phyloP scores from a whole-genome alignment of 2,329 filamentous ascomycete species.

The Arthrobotrys entomopaga region DNA sequence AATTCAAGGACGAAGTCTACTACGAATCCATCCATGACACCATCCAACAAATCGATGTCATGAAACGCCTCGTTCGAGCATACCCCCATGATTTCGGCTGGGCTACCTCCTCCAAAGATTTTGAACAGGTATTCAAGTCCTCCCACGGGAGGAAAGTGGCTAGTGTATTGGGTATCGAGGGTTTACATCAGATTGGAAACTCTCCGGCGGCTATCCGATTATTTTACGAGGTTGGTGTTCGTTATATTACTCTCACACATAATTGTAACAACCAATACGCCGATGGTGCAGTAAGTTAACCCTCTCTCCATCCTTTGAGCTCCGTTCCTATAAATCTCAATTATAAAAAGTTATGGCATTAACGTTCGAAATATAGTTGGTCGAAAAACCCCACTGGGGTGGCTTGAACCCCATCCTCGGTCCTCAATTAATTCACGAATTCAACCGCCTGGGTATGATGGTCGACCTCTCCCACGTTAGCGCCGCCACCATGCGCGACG shows the following conservation, averaged over 20 bases:
- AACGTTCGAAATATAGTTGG: constrained; percentile 55
- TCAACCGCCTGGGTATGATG: constrained; percentile 96
- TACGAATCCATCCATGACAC: constrained; percentile 71
- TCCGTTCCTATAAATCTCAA: constrained; percentile 60
- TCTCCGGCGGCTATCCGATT: constrained; percentile 77
- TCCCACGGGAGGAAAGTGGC: constrained; percentile 68
- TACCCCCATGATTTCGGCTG: constrained; percentile 77
- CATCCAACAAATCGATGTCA: constrained; percentile 78
- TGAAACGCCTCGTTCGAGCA: constrained; percentile 70
- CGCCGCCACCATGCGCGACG: constrained; percentile 84
- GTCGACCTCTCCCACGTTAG: constrained; percentile 85
- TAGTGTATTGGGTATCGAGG: constrained; percentile 83
- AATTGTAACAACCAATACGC: constrained; percentile 93
- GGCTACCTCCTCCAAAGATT: constrained; percentile 66
- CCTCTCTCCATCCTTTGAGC: constrained; percentile 64
- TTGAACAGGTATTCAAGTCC: constrained; percentile 37
- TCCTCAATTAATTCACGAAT: constrained; percentile 77
- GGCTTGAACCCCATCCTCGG: constrained; percentile 77
- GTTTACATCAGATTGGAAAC: constrained; percentile 93
- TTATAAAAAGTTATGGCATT: constrained; percentile 24
- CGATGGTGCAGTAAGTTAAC: constrained; percentile 73
- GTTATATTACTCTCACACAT: constrained; percentile 89
- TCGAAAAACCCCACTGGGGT: constrained; percentile 71
- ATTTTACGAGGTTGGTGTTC: constrained; percentile 80
- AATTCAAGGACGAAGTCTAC: constrained; percentile 71